A percentile compares a stretch with the other conserved stretches of the same genome.
Evolutionary conservation across 2,329 filamentous ascomycete species (phyloP).

Genomic region (Trichoderma asperellum): DNA sequence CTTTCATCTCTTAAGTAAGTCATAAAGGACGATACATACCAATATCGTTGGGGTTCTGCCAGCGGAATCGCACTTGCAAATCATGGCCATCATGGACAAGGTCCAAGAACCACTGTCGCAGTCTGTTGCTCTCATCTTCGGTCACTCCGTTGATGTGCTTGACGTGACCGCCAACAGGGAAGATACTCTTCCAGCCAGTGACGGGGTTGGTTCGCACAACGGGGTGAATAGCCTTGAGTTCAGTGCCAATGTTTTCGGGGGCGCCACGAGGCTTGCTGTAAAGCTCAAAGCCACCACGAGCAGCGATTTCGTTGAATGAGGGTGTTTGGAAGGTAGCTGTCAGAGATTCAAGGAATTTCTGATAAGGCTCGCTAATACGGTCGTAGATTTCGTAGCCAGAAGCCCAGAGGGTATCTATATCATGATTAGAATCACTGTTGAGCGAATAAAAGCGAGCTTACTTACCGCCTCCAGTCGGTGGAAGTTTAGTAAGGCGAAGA

Average conservation of each 20-base stretch:
- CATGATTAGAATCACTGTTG: neutral
- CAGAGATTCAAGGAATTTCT: slow-evolving; percentile 61
- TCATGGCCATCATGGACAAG: slow-evolving; percentile 60
- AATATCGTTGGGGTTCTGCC: slow-evolving; percentile 51
- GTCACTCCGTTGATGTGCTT: slow-evolving; percentile 55
- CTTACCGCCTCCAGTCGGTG: slow-evolving; percentile 57
- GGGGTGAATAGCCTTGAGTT: slow-evolving; percentile 56
- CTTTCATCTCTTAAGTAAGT: fast-evolving
- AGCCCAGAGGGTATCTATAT: slow-evolving; percentile 65
- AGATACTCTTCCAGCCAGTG: slow-evolving; percentile 61
- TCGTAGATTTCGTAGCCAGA: slow-evolving; percentile 71
- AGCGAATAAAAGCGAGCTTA: neutral
- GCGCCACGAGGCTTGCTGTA: slow-evolving; percentile 52
- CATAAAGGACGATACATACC: slow-evolving; percentile 31
- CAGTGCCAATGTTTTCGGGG: slow-evolving; percentile 54
- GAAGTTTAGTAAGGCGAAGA: slow-evolving; percentile 57
- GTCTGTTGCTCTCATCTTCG: slow-evolving; percentile 50
- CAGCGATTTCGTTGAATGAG: slow-evolving; percentile 53
- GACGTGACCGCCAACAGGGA: slow-evolving; percentile 56
- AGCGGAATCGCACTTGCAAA: slow-evolving; percentile 54
- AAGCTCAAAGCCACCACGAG: slow-evolving; percentile 49
- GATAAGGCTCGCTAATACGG: slow-evolving; percentile 59
- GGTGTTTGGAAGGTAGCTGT: slow-evolving; percentile 60
- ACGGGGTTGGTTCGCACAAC: slow-evolving; percentile 62
- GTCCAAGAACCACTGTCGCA: slow-evolving; percentile 57